Conservation (phyloP, 2,329 filamentous ascomycete species). For the Alternaria rosae region DNA sequence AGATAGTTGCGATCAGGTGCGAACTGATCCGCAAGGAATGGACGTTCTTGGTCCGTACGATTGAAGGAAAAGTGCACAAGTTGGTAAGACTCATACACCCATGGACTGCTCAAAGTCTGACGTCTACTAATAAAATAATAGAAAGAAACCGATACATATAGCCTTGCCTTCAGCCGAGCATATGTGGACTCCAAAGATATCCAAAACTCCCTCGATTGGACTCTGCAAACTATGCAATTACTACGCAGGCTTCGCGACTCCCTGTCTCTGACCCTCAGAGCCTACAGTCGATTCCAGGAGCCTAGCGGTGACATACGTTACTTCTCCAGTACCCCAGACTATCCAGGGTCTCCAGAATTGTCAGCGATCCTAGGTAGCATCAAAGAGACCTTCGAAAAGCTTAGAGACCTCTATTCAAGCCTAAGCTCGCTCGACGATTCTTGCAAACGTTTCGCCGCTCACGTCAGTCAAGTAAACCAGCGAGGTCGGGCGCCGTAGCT, state of each 20-base stretch:
- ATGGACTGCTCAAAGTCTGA: too few relatives aligned
- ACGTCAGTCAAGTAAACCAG: too few relatives aligned
- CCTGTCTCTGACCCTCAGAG: constrained; percentile 5
- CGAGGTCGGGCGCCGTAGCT: too few relatives aligned
- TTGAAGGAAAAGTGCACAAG: constrained; percentile 7
- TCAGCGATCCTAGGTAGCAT: too few relatives aligned
- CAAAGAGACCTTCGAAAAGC: constrained; percentile 12
- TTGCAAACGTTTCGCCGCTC: constrained; percentile 12
- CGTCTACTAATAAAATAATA: too few relatives aligned
- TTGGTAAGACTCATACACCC: too few relatives aligned
- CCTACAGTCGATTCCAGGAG: constrained; percentile 7
- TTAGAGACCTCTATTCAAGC: constrained; percentile 7
- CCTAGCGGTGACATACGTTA: constrained; percentile 16
- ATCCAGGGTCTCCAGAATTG: neutral
- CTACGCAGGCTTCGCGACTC: constrained; percentile 7
- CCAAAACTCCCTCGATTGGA: constrained; percentile 7
- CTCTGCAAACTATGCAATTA: constrained; percentile 8
- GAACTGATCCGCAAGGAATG: constrained; percentile 8
- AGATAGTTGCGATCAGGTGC: neutral
- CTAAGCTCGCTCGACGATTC: constrained; percentile 11
- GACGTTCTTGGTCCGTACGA: constrained; percentile 4
- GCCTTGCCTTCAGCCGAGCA: too few relatives aligned
- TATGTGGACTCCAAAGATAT: too few relatives aligned
- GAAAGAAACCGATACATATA: neutral
- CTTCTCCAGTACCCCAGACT: constrained; percentile 14